These are phyloP conservation scores for Coniella vitis DNA, from an alignment of 2,329 filamentous ascomycete genomes.

Conservation along the genomic window DNA sequence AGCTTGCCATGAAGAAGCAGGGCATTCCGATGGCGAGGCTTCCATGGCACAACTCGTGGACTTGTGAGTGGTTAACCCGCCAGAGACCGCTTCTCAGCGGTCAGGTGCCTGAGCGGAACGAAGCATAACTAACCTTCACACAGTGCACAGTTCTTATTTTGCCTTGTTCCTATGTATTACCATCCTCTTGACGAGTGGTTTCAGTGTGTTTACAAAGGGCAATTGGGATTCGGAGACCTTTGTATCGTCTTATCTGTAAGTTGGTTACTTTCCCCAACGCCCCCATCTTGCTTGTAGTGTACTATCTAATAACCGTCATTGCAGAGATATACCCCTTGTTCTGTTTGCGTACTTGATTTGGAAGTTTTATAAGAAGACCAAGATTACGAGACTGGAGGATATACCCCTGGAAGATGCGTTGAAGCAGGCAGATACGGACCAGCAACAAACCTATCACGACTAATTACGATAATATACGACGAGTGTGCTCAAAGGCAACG, in stretches of 20 bases:
- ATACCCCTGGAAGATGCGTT: slow-evolving; percentile 48
- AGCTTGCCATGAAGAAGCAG: slow-evolving; percentile 48
- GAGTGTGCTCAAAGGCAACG: too few relatives aligned
- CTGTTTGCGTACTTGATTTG: slow-evolving; percentile 50
- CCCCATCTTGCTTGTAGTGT: too few relatives aligned
- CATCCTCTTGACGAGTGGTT: slow-evolving; percentile 65
- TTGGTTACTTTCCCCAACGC: slow-evolving; percentile 17
- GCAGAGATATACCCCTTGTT: slow-evolving; percentile 54
- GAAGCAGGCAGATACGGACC: slow-evolving; percentile 33
- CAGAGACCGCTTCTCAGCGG: background rate
- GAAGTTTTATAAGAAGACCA: slow-evolving; percentile 60
- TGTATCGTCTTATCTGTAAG: slow-evolving; percentile 57
- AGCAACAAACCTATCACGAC: slow-evolving; percentile 17
- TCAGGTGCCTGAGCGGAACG: background rate
- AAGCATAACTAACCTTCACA: background rate
- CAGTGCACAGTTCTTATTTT: slow-evolving; percentile 54
- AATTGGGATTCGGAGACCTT: slow-evolving; percentile 52
- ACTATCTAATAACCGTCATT: too few relatives aligned
- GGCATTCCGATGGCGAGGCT: slow-evolving; percentile 40
- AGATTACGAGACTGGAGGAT: slow-evolving; percentile 40
- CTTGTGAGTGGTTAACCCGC: slow-evolving; percentile 36
- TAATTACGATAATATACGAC: background rate
- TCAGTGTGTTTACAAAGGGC: slow-evolving; percentile 53
- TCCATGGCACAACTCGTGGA: slow-evolving; percentile 59
- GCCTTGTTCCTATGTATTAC: slow-evolving; percentile 54